phyloP scores from a whole-genome alignment of 192 early-diverging fungal species.

The Umbelopsis ramanniana region DNA sequence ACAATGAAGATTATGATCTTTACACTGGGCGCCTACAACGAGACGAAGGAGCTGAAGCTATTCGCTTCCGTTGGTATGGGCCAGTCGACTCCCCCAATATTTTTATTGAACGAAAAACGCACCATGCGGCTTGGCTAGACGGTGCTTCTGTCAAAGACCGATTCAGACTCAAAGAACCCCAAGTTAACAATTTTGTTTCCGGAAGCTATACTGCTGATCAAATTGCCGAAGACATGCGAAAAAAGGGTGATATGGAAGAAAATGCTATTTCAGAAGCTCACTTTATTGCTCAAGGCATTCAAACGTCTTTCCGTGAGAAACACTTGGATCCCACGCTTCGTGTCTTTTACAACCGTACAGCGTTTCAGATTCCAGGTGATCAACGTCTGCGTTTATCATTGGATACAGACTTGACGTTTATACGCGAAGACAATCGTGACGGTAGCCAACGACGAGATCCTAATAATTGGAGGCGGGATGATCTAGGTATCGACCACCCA shows the following conservation, averaged over 20 bases:
- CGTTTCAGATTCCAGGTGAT: slow-evolving; percentile 89
- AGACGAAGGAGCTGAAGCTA: slow-evolving; percentile 77
- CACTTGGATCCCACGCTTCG: slow-evolving; percentile 70
- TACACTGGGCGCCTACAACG: slow-evolving; percentile 82
- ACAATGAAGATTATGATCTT: slow-evolving; percentile 83
- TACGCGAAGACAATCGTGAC: slow-evolving; percentile 79
- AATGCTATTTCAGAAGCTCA: slow-evolving; percentile 63
- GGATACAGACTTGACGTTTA: slow-evolving; percentile 86
- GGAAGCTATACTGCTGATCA: slow-evolving; percentile 65
- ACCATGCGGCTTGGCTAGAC: slow-evolving; percentile 65
- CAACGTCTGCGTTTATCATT: slow-evolving; percentile 82
- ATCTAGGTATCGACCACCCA: slow-evolving; percentile 72
- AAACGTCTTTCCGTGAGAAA: slow-evolving; percentile 58
- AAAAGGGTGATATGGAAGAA: slow-evolving; percentile 66
- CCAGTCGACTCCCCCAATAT: slow-evolving; percentile 61
- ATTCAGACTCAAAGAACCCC: slow-evolving; percentile 80
- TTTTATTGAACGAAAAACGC: slow-evolving; percentile 90
- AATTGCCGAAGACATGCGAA: slow-evolving; percentile 64
- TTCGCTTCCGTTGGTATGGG: slow-evolving; percentile 82
- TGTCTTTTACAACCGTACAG: slow-evolving; percentile 89
- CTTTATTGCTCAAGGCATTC: slow-evolving; percentile 64
- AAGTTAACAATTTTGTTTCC: slow-evolving; percentile 73
- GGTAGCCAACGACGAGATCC: slow-evolving; percentile 55
- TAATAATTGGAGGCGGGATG: slow-evolving; percentile 79
- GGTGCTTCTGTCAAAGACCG: slow-evolving; percentile 69